Base-by-base conservation (phyloP, 2,329 filamentous ascomycete genomes). In the Fusarium austroafricanum region DNA sequence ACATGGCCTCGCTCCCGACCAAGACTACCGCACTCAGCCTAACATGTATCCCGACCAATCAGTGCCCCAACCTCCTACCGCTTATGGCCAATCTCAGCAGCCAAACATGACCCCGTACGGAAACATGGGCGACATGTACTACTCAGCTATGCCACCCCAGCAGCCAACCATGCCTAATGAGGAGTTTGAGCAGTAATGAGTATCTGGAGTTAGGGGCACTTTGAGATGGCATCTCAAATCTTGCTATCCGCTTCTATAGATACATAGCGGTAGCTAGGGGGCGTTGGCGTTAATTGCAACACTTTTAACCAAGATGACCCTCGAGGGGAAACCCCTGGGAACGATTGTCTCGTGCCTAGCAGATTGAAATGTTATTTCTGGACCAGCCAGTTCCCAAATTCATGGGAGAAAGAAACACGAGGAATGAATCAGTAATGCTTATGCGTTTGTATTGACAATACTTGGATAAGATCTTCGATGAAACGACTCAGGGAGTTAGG, bases 51-150 rank as follows among this genome's bases (percentile, higher is more conserved):
- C 90, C 29, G 90, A 89, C 55, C 90, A 93, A 68, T 92, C 94
- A 59, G 92, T 93, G 70, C 83, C 90, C 15, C 91, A 92, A 47
- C 88, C 91, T 14, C 85, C 88, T 45, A 86, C 87, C 51, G 86
- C 87, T 14, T 96, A 96, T 76, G 92, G 90, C 15, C 93, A 96
- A 75, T 87, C 91, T 44, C 90, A 92, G 71, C 88, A 90, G 60
- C 72, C 75, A 5, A 71, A 73, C 21, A 96, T 97, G 60, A 65
- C 65, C 9, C 61, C 61, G 86, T 97, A 94, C 75, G 86, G 90
- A 56, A 90, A 91, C 57, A 90, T 94, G 79, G 90, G 93, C 66
- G 89, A 88, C 67, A 97, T 97, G 85, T 98, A 98, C 71, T 97
- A 96, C 77, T 86, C 90, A 15, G 83, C 89, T 65, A 92, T 97